A percentile compares a stretch with the other conserved stretches of the same genome.
Conservation (phyloP, 2,329 filamentous ascomycete species). For the Cladobotryum protrusum region DNA sequence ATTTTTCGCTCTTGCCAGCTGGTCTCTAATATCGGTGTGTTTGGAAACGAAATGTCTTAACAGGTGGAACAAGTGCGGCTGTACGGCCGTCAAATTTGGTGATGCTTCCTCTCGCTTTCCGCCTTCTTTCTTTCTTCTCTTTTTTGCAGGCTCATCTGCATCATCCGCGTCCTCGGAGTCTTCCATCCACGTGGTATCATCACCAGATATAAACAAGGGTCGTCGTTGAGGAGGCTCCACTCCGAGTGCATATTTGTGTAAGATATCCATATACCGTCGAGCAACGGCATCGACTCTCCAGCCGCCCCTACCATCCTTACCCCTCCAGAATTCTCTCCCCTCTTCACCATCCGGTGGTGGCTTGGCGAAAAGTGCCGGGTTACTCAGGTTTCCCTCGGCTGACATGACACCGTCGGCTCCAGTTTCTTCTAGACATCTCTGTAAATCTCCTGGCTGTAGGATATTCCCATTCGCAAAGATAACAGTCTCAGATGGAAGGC, state of each 20-base stretch:
- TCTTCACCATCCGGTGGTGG: constrained; percentile 59
- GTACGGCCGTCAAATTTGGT: constrained; percentile 71
- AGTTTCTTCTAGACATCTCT: constrained; percentile 70
- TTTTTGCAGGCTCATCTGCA: constrained; percentile 44
- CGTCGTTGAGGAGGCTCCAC: constrained; percentile 57
- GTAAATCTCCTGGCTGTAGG: constrained; percentile 70
- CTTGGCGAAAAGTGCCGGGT: constrained; percentile 77
- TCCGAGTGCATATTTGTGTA: constrained; percentile 70
- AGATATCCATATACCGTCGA: constrained; percentile 82
- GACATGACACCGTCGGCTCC: constrained; percentile 93
- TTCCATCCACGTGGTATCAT: constrained; percentile 42
- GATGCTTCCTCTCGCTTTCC: constrained; percentile 34
- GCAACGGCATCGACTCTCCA: constrained; percentile 85
- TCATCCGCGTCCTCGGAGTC: constrained; percentile 27
- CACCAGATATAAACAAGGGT: constrained; percentile 66
- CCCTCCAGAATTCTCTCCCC: constrained; percentile 80
- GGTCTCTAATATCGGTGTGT: constrained; percentile 79
- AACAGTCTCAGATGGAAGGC: constrained; percentile 78
- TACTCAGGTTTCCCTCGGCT: constrained; percentile 89
- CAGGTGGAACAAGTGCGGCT: constrained; percentile 89
- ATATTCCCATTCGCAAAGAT: constrained; percentile 97
- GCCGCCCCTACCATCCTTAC: constrained; percentile 69
- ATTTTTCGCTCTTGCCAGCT: constrained; percentile 61
- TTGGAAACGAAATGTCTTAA: constrained; percentile 72
- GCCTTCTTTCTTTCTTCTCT: constrained; percentile 37